Conservation (phyloP, 164 flowering plant species). For the Santalum album region DNA sequence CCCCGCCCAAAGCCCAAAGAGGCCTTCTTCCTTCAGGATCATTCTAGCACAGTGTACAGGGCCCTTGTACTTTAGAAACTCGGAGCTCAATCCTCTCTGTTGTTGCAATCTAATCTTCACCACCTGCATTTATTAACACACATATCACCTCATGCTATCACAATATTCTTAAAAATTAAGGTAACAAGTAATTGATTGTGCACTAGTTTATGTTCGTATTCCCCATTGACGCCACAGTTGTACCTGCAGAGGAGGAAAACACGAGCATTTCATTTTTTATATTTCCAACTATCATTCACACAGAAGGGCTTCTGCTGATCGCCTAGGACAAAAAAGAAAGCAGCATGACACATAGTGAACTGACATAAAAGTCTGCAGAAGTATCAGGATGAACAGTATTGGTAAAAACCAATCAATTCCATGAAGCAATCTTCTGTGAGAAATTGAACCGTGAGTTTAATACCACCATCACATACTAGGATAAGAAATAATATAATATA, state of each 20-base stretch:
- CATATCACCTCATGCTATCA: constrained; percentile 2
- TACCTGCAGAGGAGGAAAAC: neutral
- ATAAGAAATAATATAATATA: neutral
- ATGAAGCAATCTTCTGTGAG: neutral
- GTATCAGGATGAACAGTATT: neutral
- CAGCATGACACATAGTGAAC: neutral
- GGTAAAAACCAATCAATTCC: no score
- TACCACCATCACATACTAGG: neutral
- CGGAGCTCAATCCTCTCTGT: constrained; percentile 75
- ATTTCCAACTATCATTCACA: neutral
- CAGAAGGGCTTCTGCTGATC: neutral
- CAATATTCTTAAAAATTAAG: neutral
- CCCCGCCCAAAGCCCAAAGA: constrained; percentile 92
- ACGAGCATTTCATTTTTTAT: neutral
- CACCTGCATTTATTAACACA: constrained; percentile 46
- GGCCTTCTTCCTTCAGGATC: constrained; percentile 83
- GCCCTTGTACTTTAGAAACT: constrained; percentile 87
- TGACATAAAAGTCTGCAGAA: neutral
- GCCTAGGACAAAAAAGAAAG: neutral
- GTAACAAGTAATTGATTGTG: neutral
- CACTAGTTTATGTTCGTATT: neutral
- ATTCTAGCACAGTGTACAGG: constrained; percentile 86
- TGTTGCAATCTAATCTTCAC: constrained; percentile 95
- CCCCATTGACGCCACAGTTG: neutral
- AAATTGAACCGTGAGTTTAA: neutral